These are phyloP conservation scores for Fusarium dimerum DNA, from an alignment of 2,329 filamentous ascomycete species.

Conservation along the genomic window DNA sequence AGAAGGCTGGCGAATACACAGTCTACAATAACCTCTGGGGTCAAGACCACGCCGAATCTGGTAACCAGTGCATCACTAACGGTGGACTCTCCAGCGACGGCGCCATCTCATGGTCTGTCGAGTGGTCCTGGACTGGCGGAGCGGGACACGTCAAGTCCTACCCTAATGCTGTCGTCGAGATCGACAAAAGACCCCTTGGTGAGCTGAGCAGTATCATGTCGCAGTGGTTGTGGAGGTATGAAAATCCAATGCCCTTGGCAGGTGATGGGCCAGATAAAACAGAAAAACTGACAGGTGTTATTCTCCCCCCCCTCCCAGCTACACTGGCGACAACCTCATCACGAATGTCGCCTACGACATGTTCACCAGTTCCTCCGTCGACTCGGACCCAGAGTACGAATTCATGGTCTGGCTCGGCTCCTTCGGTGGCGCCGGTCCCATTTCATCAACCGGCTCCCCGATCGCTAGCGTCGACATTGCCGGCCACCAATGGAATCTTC, in stretches of 20 bases:
- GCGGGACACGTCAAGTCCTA: conserved; percentile 43
- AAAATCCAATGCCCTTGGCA: no score
- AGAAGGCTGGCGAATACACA: conserved; percentile 21
- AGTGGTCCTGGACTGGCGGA: conserved; percentile 42
- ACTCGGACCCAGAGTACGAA: conserved; percentile 47
- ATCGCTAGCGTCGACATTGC: conserved; percentile 56
- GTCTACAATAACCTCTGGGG: conserved; percentile 48
- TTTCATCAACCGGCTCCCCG: conserved; percentile 47
- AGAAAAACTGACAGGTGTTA: no score
- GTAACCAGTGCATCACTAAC: conserved; percentile 41
- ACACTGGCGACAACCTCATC: conserved; percentile 49
- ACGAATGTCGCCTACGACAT: conserved; percentile 62
- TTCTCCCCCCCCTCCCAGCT: conserved; percentile 37
- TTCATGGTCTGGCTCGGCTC: conserved; percentile 28
- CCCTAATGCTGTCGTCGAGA: conserved; percentile 41
- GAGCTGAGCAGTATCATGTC: background rate
- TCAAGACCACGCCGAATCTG: conserved; percentile 31
- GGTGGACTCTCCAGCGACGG: conserved; percentile 34
- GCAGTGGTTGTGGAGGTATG: no score
- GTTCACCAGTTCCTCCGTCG: conserved; percentile 51
- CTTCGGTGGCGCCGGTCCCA: conserved; percentile 24
- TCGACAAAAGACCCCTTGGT: conserved; percentile 20
- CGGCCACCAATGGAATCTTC: conserved; percentile 55
- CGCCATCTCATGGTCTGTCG: conserved; percentile 40
- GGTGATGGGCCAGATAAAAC: conserved; percentile 25